Evolutionary conservation across 2,329 filamentous ascomycete species (phyloP).

Genomic region (Trichoderma atroviride): DNA sequence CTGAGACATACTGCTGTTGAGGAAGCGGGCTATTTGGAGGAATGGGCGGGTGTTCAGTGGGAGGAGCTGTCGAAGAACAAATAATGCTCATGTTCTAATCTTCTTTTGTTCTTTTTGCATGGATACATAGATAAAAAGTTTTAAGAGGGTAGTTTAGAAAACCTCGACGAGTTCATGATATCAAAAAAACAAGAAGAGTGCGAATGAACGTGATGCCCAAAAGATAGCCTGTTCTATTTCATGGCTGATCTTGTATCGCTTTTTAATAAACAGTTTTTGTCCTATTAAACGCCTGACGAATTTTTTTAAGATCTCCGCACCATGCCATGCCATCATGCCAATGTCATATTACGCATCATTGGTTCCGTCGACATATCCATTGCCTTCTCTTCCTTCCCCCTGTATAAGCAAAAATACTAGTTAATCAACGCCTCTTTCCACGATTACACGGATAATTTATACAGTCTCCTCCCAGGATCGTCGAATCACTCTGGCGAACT

Average conservation of each 20-base stretch:
- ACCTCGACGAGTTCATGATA: conserved; percentile 16
- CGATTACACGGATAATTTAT: conserved; percentile 31
- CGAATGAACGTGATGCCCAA: conserved; percentile 20
- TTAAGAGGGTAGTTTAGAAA: background rate
- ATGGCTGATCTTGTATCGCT: conserved; percentile 39
- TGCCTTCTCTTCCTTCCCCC: conserved; percentile 28
- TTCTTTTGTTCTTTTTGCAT: background rate
- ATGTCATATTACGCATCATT: conserved; percentile 34
- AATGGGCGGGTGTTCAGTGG: conserved; percentile 99
- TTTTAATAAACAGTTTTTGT: conserved; percentile 38
- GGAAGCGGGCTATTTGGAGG: conserved; percentile 79
- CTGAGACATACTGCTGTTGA: conserved; percentile 60
- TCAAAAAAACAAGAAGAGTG: conserved; percentile 28
- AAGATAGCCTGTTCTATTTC: conserved; percentile 36
- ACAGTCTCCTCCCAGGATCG: conserved; percentile 77
- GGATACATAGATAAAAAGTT: background rate
- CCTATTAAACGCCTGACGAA: conserved; percentile 41
- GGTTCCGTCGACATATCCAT: conserved; percentile 36
- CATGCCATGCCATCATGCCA: conserved; percentile 39
- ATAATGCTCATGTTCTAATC: conserved; percentile 25
- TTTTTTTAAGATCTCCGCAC: conserved; percentile 38
- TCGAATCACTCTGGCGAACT: conserved; percentile 78
- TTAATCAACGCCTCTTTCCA: conserved; percentile 29
- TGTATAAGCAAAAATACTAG: conserved; percentile 31
- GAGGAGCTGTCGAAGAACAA: conserved; percentile 66